A percentile compares a stretch with the other conserved stretches of the same genome.
Conservation (phyloP, 805 yeast species). For the Candida qinlingensis region DNA sequence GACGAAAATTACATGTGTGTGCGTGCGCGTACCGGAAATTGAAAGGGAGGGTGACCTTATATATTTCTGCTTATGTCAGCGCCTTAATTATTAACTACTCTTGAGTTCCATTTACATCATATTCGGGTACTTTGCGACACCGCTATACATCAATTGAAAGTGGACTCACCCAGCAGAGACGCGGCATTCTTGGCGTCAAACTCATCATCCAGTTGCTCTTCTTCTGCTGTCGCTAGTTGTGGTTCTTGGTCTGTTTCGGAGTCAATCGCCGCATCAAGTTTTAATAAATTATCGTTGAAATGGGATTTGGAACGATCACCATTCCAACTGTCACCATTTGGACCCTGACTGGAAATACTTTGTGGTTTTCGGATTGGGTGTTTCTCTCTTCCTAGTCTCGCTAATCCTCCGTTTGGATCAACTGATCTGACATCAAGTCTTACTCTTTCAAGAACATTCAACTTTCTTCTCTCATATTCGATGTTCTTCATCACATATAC, state of each 20-base stretch:
- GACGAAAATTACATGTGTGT: neutral
- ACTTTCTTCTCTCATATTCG: slow-evolving; percentile 78
- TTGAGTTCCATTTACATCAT: neutral
- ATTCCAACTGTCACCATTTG: slow-evolving; percentile 53
- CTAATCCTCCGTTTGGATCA: slow-evolving; percentile 73
- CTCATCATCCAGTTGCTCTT: slow-evolving; percentile 20
- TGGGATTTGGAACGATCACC: slow-evolving; percentile 42
- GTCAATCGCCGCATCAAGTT: slow-evolving; percentile 8
- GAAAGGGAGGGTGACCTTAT: neutral
- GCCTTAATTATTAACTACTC: neutral
- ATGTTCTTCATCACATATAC: slow-evolving; percentile 64
- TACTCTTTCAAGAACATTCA: slow-evolving; percentile 66
- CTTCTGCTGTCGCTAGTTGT: slow-evolving; percentile 24
- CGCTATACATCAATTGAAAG: slow-evolving; percentile 34
- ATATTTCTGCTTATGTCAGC: no score
- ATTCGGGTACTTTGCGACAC: neutral
- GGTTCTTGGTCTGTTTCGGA: slow-evolving; percentile 9
- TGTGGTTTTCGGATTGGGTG: slow-evolving; percentile 31
- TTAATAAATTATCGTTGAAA: slow-evolving; percentile 24
- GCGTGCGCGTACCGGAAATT: slow-evolving; percentile 3
- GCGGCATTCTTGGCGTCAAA: slow-evolving; percentile 87
- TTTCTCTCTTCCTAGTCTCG: slow-evolving; percentile 74
- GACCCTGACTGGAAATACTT: slow-evolving; percentile 36
- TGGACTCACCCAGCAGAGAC: slow-evolving; percentile 66
- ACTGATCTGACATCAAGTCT: slow-evolving; percentile 69